Conservation (phyloP, 352 stramenopile genomes). For the Plasmopara muralis region DNA sequence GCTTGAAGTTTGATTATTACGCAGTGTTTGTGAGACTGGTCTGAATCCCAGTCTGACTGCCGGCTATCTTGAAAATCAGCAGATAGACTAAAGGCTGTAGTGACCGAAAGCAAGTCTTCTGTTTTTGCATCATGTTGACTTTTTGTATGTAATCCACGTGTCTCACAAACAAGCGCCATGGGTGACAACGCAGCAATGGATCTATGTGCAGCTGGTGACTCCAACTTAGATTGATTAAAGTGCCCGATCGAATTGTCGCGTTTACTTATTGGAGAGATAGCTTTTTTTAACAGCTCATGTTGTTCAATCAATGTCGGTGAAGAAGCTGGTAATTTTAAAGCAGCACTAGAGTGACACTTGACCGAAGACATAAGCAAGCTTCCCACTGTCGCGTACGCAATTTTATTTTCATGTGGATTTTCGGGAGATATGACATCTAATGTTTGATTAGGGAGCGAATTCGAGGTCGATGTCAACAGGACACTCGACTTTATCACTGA, state of each 20-base stretch:
- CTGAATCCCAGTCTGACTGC: constrained; percentile 70
- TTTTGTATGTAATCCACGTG: not conserved
- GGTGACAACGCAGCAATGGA: constrained; percentile 1
- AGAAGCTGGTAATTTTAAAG: constrained; percentile 26
- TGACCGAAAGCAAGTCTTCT: constrained; percentile 18
- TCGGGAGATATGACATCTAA: constrained; percentile 58
- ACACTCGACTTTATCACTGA: constrained; percentile 36
- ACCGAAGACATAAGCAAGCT: constrained; percentile 51
- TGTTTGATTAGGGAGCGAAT: constrained; percentile 27
- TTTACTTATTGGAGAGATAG: not conserved
- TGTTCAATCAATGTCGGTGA: constrained; percentile 23
- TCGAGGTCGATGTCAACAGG: constrained; percentile 18
- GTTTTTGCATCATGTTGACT: constrained; percentile 19
- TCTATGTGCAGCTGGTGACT: constrained; percentile 3
- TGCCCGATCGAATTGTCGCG: constrained; percentile 4
- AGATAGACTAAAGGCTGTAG: constrained; percentile 51
- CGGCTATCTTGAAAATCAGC: constrained; percentile 76
- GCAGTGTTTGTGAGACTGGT: constrained; percentile 73
- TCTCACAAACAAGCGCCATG: not conserved
- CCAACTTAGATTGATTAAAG: not conserved
- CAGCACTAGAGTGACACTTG: constrained; percentile 32
- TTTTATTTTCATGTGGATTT: constrained; percentile 60
- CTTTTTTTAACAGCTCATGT: constrained; percentile 2
- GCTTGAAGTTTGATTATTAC: constrained; percentile 73
- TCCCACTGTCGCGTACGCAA: constrained; percentile 53